A percentile compares a stretch with the other conserved stretches of the same genome.
Conservation (phyloP, 2,329 filamentous ascomycete species). For the Paracorniculantispora psalliotae region DNA sequence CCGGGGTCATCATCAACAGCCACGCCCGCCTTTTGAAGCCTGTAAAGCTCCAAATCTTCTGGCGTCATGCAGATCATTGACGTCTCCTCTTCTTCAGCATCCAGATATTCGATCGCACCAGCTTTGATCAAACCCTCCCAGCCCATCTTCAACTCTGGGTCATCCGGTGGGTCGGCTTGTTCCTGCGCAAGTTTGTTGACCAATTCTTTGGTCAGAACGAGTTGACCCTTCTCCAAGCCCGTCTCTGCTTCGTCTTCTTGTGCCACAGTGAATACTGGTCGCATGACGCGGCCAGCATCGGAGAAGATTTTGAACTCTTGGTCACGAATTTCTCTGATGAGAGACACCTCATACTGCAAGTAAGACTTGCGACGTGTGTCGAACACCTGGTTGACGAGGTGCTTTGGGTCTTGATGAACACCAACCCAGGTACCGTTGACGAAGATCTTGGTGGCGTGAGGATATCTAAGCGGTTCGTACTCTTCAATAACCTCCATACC, state of each 20-base stretch:
- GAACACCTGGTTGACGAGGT: conserved; percentile 74
- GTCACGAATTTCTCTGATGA: conserved; percentile 94
- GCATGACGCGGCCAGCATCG: conserved; percentile 90
- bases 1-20: conserved; percentile 55
- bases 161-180: conserved; percentile 61
- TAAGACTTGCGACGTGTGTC: conserved; percentile 74
- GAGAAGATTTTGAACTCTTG: conserved; percentile 98
- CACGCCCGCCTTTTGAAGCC: conserved; percentile 63
- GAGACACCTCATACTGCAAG: conserved; percentile 86
- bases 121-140: conserved; percentile 82
- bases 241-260: conserved; percentile 72
- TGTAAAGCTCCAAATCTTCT: conserved; percentile 80
- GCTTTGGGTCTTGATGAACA: conserved; percentile 82
- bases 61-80: conserved; percentile 99
- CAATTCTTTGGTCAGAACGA: conserved; percentile 81
- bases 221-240: conserved; percentile 54
- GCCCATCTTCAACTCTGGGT: conserved; percentile 63
- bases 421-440: conserved; percentile 98
- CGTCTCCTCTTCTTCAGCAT: conserved; percentile 97
- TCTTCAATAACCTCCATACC: conserved; percentile 97
- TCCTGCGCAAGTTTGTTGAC: conserved; percentile 68
- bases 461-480: conserved; percentile 79
- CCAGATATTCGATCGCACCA: conserved; percentile 91
- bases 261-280: conserved; percentile 89
- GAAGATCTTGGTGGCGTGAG: conserved; percentile 94